These are phyloP conservation scores for Boletus speciosus DNA, from an alignment of 768 basidiomycete genomes.

Conservation along the genomic window DNA sequence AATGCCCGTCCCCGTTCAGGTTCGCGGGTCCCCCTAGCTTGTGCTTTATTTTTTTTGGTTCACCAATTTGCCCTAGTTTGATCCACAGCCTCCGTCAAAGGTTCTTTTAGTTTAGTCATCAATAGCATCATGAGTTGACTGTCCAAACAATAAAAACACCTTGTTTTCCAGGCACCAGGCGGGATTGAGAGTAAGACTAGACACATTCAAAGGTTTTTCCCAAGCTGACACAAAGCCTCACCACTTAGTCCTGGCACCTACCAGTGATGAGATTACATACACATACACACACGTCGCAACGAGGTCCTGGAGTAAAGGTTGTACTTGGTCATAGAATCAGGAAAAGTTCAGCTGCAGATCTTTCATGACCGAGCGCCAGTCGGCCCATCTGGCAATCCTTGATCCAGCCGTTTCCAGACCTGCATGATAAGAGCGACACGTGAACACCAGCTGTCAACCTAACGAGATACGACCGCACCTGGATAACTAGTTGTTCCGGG, in stretches of 20 bases:
- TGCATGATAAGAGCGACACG: conserved; percentile 18
- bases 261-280: conserved; percentile 25
- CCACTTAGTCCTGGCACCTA: conserved; percentile 23
- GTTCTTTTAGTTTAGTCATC: conserved; percentile 15
- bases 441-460: conserved; percentile 21
- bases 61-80: conserved; percentile 12
- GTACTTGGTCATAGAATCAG: conserved; percentile 23
- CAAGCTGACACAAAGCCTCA: conserved; percentile 20
- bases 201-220: conserved; percentile 11
- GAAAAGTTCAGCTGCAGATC: conserved; percentile 25
- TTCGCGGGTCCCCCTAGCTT: conserved; percentile 14
- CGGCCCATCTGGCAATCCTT: conserved; percentile 26
- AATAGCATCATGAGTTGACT: conserved; percentile 4
- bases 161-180: conserved; percentile 17
- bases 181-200: conserved; percentile 8
- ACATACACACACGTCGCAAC: conserved; percentile 15
- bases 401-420: conserved; percentile 37
- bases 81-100: conserved; percentile 11
- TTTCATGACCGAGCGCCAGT: conserved; percentile 37
- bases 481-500: conserved; percentile 31
- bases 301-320: conserved; percentile 13
- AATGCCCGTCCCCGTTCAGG: conserved; percentile 24
- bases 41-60: conserved; percentile 6
- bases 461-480: conserved; percentile 26
- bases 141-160: conserved; percentile 8